These are phyloP conservation scores for Elaphomyces granulatus DNA, from an alignment of 495 filamentous ascomycete genomes.

Conservation along the genomic window DNA sequence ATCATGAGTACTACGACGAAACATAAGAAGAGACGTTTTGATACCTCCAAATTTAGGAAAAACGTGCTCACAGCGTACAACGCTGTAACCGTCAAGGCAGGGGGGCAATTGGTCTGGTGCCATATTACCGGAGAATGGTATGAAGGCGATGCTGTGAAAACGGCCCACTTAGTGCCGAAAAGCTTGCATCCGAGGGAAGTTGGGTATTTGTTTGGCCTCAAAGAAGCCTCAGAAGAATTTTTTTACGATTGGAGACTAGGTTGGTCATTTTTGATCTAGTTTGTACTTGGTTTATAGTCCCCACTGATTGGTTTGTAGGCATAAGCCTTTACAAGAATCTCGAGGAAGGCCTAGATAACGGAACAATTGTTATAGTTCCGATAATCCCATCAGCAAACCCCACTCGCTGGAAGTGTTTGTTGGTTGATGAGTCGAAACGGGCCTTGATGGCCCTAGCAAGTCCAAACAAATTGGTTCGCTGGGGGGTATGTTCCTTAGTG, in stretches of 20 bases:
- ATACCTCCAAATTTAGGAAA: constrained; percentile 5
- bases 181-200: constrained; percentile 5
- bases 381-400: not conserved
- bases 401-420: constrained; percentile 1
- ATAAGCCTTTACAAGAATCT: constrained; percentile 1
- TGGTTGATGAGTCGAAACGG: not conserved
- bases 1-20: constrained; percentile 9
- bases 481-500: not conserved
- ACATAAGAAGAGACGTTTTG: constrained; percentile 1
- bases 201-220: constrained; percentile 9
- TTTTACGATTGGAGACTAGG: constrained; percentile 2
- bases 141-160: constrained; percentile 3
- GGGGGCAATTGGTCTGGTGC: constrained; percentile 1
- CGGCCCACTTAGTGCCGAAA: constrained; percentile 12
- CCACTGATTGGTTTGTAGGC: not conserved
- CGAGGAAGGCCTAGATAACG: not conserved
- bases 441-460: not conserved
- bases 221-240: constrained; percentile 2
- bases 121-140: constrained; percentile 3
- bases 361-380: not conserved
- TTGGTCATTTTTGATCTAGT: not conserved
- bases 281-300: not conserved
- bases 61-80: not conserved
- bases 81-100: not conserved
- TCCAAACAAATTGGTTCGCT: not conserved